phyloP scores from a whole-genome alignment of 345 rosid species.

The Combretum micranthum region DNA sequence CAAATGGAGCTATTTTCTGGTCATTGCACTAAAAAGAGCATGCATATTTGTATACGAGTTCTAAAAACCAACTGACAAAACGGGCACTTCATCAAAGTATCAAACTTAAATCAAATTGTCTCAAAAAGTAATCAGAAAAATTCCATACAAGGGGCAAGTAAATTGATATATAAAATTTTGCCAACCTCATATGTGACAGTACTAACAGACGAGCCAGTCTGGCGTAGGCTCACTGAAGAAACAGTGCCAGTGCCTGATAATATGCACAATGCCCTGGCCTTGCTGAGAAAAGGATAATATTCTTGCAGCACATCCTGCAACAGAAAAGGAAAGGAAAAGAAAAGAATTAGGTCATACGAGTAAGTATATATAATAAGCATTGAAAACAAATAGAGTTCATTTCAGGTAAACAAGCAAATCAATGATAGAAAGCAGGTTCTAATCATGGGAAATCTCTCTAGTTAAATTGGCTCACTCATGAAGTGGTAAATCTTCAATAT shows the following conservation, averaged over 20 bases:
- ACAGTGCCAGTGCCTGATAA: conserved; percentile 90
- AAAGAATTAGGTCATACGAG: not conserved
- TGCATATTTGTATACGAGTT: too few relatives aligned
- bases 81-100: too few relatives aligned
- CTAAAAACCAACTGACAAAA: too few relatives aligned
- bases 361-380: not conserved
- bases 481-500: too few relatives aligned
- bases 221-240: conserved; percentile 76
- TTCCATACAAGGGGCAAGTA: conserved; percentile 1
- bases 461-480: too few relatives aligned
- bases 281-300: conserved; percentile 75
- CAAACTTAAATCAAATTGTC: not conserved
- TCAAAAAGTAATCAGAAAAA: not conserved
- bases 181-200: conserved; percentile 70
- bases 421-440: too few relatives aligned
- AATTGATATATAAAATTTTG: conserved; percentile 8
- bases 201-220: conserved; percentile 62
- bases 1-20: too few relatives aligned
- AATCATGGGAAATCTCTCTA: too few relatives aligned
- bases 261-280: conserved; percentile 85
- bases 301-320: conserved; percentile 75
- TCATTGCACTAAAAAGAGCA: too few relatives aligned
- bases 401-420: not conserved
- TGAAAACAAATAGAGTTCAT: not conserved
- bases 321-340: conserved; percentile 4